These are phyloP conservation scores for Mycena polygramma DNA, from an alignment of 768 basidiomycete species.

Conservation along the genomic window DNA sequence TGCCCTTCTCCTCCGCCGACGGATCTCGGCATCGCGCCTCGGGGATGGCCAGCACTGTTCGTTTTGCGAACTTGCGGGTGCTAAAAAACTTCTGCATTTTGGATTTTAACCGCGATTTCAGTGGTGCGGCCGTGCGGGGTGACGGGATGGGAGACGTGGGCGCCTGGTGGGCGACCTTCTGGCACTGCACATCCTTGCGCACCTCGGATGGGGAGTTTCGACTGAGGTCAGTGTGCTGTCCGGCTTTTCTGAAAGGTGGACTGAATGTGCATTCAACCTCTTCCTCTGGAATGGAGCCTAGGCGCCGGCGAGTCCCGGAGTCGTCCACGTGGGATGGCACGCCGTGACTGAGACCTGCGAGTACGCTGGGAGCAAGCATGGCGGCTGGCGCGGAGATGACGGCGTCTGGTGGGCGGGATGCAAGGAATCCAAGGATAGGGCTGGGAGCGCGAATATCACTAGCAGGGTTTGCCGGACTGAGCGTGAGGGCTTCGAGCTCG, in stretches of 20 bases:
- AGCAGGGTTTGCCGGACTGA: slow-evolving; percentile 1
- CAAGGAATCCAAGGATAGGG: no score
- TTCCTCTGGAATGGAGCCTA: slow-evolving; percentile 22
- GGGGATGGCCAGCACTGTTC: slow-evolving; percentile 7
- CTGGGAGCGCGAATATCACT: slow-evolving; percentile 17
- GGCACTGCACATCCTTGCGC: slow-evolving; percentile 1
- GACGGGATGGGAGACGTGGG: no score
- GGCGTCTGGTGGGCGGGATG: slow-evolving; percentile 1
- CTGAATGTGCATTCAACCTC: background rate
- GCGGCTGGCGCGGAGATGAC: no score
- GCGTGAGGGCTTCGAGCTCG: slow-evolving; percentile 14
- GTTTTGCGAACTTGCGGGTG: slow-evolving; percentile 23
- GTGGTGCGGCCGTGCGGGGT: background rate
- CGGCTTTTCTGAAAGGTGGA: no score
- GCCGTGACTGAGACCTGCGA: slow-evolving; percentile 16
- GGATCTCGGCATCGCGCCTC: slow-evolving; percentile 19
- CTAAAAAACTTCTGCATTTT: slow-evolving; percentile 20
- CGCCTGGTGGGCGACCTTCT: background rate
- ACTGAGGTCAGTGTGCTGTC: no score
- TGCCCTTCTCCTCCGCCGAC: no score
- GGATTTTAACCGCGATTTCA: slow-evolving; percentile 21
- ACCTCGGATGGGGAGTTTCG: slow-evolving; percentile 8
- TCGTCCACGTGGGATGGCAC: slow-evolving; percentile 15
- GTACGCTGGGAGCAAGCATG: background rate
- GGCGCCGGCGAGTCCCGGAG: background rate